Evolutionary conservation across 257 asterid species (phyloP).

Genomic region (Salvia rosmarinus): DNA sequence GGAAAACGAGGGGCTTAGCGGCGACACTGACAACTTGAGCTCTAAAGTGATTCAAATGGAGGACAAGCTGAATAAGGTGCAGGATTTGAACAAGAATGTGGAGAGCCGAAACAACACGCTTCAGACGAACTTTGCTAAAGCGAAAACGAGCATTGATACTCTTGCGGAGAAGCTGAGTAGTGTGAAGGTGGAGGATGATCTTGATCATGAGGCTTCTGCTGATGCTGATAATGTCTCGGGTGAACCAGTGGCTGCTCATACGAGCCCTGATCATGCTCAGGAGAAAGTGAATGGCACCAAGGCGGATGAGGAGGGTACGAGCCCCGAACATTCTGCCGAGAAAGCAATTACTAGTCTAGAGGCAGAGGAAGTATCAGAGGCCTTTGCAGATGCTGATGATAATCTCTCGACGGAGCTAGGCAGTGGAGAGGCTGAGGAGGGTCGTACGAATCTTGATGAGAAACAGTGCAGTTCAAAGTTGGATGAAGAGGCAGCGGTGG

Average conservation of each 20-base stretch:
- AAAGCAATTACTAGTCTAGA: background rate
- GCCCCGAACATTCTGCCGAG: conserved; percentile 36
- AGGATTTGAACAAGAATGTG: conserved; percentile 52
- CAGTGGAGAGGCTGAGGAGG: conserved; percentile 8
- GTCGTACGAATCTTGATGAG: too few species aligned
- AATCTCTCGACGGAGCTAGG: too few species aligned
- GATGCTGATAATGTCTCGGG: background rate
- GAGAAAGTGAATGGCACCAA: conserved; percentile 37
- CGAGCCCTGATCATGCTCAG: conserved; percentile 35
- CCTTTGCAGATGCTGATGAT: too few species aligned
- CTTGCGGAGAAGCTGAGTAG: conserved; percentile 42
- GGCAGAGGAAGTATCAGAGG: background rate
- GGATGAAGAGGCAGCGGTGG: background rate
- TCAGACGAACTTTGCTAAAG: conserved; percentile 43
- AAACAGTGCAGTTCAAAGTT: too few species aligned
- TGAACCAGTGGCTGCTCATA: background rate
- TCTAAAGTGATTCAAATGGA: conserved; percentile 47
- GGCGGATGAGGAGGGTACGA: conserved; percentile 55
- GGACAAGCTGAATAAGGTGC: conserved; percentile 47
- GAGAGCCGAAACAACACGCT: conserved; percentile 44
- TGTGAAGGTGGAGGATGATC: conserved; percentile 59
- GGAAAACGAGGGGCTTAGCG: conserved; percentile 39
- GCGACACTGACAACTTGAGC: conserved; percentile 26
- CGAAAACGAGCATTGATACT: conserved; percentile 43
- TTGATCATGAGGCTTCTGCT: conserved; percentile 34